phyloP scores from a whole-genome alignment of 768 basidiomycete genomes.

The Cytidiella melzeri region DNA sequence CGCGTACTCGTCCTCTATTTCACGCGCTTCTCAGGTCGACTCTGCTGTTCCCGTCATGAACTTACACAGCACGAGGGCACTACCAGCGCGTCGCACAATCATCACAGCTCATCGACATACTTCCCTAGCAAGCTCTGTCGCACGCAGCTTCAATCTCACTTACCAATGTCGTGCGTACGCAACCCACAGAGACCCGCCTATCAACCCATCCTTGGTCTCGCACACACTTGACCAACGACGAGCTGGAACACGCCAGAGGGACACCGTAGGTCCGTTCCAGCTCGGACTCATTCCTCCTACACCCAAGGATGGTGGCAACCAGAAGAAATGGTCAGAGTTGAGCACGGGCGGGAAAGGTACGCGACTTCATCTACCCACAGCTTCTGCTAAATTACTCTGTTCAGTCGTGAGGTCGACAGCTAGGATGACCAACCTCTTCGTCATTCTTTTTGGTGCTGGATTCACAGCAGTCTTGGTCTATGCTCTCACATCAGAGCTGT shows the following conservation, averaged over 20 bases:
- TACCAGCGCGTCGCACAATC: not conserved
- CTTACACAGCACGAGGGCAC: not conserved
- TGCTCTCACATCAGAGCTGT: constrained; percentile 75
- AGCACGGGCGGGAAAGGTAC: constrained; percentile 72
- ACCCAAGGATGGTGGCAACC: constrained; percentile 44
- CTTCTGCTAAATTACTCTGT: not conserved
- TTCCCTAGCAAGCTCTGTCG: not conserved
- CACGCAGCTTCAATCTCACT: not conserved
- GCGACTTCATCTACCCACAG: not conserved
- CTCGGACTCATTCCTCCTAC: constrained; percentile 60
- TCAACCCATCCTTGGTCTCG: constrained; percentile 46
- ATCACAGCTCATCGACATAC: not conserved
- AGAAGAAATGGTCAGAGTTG: constrained; percentile 76
- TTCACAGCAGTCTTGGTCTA: constrained; percentile 72
- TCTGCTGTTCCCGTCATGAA: not conserved
- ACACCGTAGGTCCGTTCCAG: constrained; percentile 73
- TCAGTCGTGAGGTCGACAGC: constrained; percentile 51
- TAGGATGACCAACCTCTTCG: constrained; percentile 44
- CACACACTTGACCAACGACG: constrained; percentile 60
- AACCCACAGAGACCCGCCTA: constrained; percentile 10
- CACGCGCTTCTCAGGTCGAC: not conserved
- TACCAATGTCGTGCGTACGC: constrained; percentile 5
- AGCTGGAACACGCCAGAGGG: constrained; percentile 35
- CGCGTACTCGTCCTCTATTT: not conserved
- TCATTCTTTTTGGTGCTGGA: constrained; percentile 72